phyloP scores from a whole-genome alignment of 352 stramenopile genomes.

The Stramenopiles sp. region DNA sequence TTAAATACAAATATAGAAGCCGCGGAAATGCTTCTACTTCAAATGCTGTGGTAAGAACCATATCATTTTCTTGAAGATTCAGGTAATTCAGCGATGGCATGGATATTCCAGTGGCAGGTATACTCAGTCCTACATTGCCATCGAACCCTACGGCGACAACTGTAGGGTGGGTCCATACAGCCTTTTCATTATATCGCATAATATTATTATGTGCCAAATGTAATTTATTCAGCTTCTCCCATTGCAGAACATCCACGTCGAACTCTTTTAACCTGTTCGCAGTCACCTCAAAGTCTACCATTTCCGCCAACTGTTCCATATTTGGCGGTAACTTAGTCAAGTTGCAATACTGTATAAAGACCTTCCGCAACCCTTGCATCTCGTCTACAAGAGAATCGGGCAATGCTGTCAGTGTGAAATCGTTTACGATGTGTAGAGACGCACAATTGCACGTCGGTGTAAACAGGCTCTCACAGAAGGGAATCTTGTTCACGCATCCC shows the following conservation, averaged over 20 bases:
- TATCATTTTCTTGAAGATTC: neutral
- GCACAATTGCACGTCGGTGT: neutral
- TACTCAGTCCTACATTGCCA: neutral
- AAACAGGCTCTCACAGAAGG: neutral
- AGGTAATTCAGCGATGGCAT: neutral
- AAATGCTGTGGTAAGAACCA: neutral
- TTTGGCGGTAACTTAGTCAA: neutral
- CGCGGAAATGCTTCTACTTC: neutral
- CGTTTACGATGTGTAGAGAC: neutral
- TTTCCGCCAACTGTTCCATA: neutral
- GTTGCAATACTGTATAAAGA: neutral
- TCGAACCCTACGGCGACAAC: neutral
- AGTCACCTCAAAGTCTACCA: neutral
- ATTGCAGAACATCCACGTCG: neutral
- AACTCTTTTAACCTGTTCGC: neutral
- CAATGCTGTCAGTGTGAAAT: neutral
- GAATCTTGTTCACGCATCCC: neutral
- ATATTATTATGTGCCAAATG: neutral
- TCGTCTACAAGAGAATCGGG: neutral
- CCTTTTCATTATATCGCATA: neutral
- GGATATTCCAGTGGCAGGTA: neutral
- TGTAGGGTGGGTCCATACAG: neutral
- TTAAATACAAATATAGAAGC: neutral
- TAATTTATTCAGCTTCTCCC: neutral
- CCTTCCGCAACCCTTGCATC: neutral